Evolutionary conservation across 352 stramenopile genomes (phyloP).

Genomic region (Phytopythium chamaehyphon): DNA sequence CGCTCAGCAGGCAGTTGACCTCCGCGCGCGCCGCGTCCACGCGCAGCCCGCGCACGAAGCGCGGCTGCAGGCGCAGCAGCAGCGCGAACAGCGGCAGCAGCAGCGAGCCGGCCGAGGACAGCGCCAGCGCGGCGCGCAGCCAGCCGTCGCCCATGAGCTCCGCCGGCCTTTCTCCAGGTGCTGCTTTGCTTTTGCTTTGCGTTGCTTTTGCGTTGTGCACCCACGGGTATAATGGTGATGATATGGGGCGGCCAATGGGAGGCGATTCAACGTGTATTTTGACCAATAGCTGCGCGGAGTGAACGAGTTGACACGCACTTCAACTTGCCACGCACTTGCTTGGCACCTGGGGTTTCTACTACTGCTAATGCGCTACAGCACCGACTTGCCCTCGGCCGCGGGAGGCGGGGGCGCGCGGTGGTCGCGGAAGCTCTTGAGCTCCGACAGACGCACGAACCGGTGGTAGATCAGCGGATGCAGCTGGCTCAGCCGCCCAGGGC

Average conservation of each 20-base stretch:
- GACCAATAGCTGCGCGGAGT: conserved; percentile 2
- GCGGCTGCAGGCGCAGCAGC: conserved; percentile 48
- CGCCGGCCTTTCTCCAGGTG: not conserved
- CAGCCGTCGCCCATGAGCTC: conserved; percentile 17
- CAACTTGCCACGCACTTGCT: not conserved
- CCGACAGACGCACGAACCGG: conserved; percentile 73
- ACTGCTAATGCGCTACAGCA: conserved; percentile 1
- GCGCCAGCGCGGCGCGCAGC: conserved; percentile 30
- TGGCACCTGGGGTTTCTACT: no score
- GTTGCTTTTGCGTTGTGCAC: not conserved
- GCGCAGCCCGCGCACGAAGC: conserved; percentile 53
- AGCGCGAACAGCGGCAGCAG: conserved; percentile 55
- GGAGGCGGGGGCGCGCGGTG: conserved; percentile 38
- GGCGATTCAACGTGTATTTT: no score
- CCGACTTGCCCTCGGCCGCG: not conserved
- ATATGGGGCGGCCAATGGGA: no score
- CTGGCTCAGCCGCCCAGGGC: conserved; percentile 69
- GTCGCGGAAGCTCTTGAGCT: conserved; percentile 84
- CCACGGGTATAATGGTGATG: not conserved
- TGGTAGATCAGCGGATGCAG: conserved; percentile 87
- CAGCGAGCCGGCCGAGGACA: conserved; percentile 45
- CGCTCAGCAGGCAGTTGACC: conserved; percentile 61
- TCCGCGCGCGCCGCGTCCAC: conserved; percentile 33
- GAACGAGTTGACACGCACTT: not conserved
- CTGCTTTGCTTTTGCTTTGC: not conserved